Percentiles rank a stretch among this genome's conserved stretches.
These are phyloP conservation scores for Tubosaeta sp. DNA, from an alignment of 768 basidiomycete genomes.

Conservation along the genomic window DNA sequence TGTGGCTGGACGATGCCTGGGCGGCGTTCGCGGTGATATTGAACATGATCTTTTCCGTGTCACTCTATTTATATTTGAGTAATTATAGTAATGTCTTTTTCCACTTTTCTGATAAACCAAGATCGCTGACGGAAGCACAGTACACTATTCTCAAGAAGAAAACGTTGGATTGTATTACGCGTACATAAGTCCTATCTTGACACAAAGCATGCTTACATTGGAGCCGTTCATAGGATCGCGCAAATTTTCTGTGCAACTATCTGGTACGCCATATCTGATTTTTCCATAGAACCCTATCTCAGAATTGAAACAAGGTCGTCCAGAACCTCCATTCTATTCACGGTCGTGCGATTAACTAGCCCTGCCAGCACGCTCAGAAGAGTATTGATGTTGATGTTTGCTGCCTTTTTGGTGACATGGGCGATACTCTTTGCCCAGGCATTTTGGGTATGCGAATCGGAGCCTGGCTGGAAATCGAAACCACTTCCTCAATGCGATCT, in stretches of 20 bases:
- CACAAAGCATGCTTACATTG: background rate
- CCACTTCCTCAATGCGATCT: constrained; percentile 1
- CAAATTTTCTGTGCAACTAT: background rate
- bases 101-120: background rate
- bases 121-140: background rate
- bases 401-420: constrained; percentile 1
- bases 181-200: background rate
- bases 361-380: background rate
- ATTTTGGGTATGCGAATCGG: constrained; percentile 4
- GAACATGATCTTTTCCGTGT: background rate
- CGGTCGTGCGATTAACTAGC: background rate
- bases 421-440: constrained; percentile 1
- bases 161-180: background rate
- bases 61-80: background rate
- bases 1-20: background rate
- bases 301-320: background rate
- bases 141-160: background rate
- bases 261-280: background rate
- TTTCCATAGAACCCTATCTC: background rate
- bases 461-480: constrained; percentile 1
- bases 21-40: background rate
- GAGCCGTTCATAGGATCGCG: background rate
- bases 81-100: background rate
- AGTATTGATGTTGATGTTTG: background rate
- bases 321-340: constrained; percentile 5